A percentile compares a stretch with the other conserved stretches of the same genome.
These are phyloP conservation scores for Colletotrichum magnum DNA, from an alignment of 2,329 filamentous ascomycete genomes.

Conservation along the genomic window DNA sequence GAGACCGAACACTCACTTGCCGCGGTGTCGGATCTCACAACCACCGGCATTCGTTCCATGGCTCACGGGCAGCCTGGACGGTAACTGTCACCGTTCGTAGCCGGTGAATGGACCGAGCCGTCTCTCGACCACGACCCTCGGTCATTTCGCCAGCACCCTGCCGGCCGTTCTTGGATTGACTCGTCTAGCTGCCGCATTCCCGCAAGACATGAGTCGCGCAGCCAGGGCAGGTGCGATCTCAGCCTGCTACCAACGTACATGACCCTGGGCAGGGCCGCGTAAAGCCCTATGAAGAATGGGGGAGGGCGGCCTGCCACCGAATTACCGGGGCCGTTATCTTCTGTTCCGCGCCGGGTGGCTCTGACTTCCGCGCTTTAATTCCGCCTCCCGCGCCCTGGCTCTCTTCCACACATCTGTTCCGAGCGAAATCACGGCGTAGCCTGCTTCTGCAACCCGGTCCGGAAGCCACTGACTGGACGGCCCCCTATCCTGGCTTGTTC, in stretches of 20 bases:
- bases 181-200: constrained; percentile 23
- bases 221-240: constrained; percentile 15
- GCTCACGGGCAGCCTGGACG: constrained; percentile 8
- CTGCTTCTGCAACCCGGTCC: neutral
- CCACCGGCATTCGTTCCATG: neutral
- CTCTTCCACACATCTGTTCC: neutral
- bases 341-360: constrained; percentile 20
- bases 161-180: constrained; percentile 12
- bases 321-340: constrained; percentile 9
- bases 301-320: constrained; percentile 7
- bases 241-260: constrained; percentile 31
- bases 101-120: neutral
- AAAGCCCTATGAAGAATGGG: constrained; percentile 32
- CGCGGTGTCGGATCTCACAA: neutral
- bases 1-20: neutral
- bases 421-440: constrained; percentile 4
- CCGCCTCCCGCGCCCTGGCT: constrained; percentile 16
- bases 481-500: neutral
- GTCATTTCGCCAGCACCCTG: constrained; percentile 16
- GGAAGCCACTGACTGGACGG: neutral
- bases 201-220: constrained; percentile 35
- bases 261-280: constrained; percentile 24
- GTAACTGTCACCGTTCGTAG: constrained; percentile 19
- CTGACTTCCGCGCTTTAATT: constrained; percentile 17
- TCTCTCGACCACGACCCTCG: neutral